Evolutionary conservation across 1,284 basidiomycete genomes (phyloP), one percentile per base, ranked within the genome.

Genomic region (Trichosporon sp.): DNA sequence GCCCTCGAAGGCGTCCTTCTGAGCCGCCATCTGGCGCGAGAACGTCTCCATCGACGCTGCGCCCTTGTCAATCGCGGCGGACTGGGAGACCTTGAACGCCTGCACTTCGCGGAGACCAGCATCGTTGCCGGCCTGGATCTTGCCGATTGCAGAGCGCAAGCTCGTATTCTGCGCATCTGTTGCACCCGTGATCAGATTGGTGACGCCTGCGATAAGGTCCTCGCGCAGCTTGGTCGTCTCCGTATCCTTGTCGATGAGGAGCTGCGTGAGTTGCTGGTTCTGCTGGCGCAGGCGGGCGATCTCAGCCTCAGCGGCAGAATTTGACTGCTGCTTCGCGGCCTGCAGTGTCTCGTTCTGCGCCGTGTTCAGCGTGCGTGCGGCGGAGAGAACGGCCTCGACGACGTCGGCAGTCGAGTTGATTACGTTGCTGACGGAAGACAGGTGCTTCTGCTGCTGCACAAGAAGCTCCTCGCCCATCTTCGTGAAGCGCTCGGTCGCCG

Each of bases 171-270:
- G 89, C 64, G 90, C 87, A 32, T 88, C 84, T 11, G 90, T 87
- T 80, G 91, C 94, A 19, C 89, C 90, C 21, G 88, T 88, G 1
- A 96, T 84, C 73, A 94, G 85, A 5, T 85, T 85, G 0, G 91
- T 90, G 70, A 96, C 87, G 46, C 90, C 89, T 64, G 90, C 87
- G 54, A 93, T 84, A 5, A 96, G 83, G 64, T 91, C 90, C 48
- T 90, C 89, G 74, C 90, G 91, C 1, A 91, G 88, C 67, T 87
- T 88, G 35, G 89, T 88, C 0, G 90, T 87, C 74, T 89, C 91
- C 4, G 83, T 79, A 78, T 88, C 89, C 82, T 96, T 92, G 4
- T 87, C 84, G 73, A 90, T 87, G 2, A 96, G 84, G 72, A 93
- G 84, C 31, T 86, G 85, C 1, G 84, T 82, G 37, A 97, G 86